Evolutionary conservation across 495 filamentous ascomycete genomes (phyloP).

Genomic region (Penicillium ochrochloron): DNA sequence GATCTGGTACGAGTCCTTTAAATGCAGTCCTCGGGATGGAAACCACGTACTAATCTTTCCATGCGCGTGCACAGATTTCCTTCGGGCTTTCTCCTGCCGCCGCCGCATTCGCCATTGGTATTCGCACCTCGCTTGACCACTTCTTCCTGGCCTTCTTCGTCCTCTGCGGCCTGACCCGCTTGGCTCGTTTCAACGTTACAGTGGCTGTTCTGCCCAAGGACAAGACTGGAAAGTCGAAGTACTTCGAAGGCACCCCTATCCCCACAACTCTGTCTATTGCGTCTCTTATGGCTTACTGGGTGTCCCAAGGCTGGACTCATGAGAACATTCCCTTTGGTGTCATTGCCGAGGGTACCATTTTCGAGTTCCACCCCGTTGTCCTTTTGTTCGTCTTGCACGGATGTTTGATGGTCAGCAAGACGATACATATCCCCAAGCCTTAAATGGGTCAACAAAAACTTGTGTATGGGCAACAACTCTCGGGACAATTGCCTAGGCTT

Average conservation of each 20-base stretch:
- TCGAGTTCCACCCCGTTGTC: conserved; percentile 89
- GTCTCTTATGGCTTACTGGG: conserved; percentile 87
- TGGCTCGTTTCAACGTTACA: conserved; percentile 97
- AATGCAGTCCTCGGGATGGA: background rate
- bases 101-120: conserved; percentile 85
- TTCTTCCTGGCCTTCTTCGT: conserved; percentile 87
- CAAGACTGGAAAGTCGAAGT: conserved; percentile 82
- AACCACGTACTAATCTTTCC: background rate
- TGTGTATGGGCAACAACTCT: conserved; percentile 21
- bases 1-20: conserved; percentile 70
- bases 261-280: conserved; percentile 84
- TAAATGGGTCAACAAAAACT: conserved; percentile 37
- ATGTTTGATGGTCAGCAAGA: conserved; percentile 92
- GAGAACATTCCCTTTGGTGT: conserved; percentile 75
- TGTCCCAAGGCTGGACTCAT: conserved; percentile 76
- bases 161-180: conserved; percentile 89
- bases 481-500: conserved; percentile 23
- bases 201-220: conserved; percentile 88
- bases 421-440: conserved; percentile 94
- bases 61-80: conserved; percentile 68
- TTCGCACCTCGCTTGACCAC: conserved; percentile 86
- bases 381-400: conserved; percentile 82
- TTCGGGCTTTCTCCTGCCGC: conserved; percentile 91
- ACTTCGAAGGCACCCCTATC: conserved; percentile 97
- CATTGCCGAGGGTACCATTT: conserved; percentile 62